Conservation (phyloP, 306 rosid species). For the Clitoria ternatea region DNA sequence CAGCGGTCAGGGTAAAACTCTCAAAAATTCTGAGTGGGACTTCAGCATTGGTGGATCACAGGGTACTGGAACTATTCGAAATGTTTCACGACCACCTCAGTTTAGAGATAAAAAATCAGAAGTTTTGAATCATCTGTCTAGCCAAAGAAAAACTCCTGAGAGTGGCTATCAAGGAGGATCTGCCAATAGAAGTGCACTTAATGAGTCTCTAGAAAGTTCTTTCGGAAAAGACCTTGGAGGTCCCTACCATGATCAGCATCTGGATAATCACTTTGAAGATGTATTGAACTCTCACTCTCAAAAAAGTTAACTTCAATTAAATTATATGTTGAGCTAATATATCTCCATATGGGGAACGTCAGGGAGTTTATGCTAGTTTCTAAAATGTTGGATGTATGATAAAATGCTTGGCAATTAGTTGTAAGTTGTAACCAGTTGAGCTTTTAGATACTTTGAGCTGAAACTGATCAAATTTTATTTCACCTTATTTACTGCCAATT, state of each 20-base stretch:
- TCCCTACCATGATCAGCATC: constrained; percentile 34
- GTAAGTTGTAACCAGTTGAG: neutral
- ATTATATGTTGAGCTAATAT: neutral
- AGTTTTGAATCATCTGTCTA: constrained; percentile 39
- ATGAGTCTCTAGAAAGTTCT: constrained; percentile 34
- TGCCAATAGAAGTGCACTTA: constrained; percentile 42
- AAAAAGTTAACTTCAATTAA: neutral
- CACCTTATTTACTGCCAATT: neutral
- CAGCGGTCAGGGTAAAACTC: constrained; percentile 73
- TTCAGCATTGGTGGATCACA: constrained; percentile 81
- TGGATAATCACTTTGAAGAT: constrained; percentile 46
- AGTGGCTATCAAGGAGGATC: constrained; percentile 46
- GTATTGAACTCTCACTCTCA: constrained; percentile 39
- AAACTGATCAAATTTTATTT: neutral
- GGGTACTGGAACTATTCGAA: constrained; percentile 75
- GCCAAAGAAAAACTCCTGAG: constrained; percentile 50
- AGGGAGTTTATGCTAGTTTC: constrained; percentile 11
- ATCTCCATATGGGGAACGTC: neutral
- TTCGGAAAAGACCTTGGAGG: constrained; percentile 39
- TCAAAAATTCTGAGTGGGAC: constrained; percentile 89
- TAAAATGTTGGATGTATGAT: neutral
- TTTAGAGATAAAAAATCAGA: constrained; percentile 68
- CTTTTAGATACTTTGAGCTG: neutral
- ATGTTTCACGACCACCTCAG: constrained; percentile 77
- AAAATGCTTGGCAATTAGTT: constrained; percentile 3